Evolutionary conservation across 2,329 filamentous ascomycete genomes (phyloP), one percentile per base, ranked within the genome.

Genomic region (Arthrinium phaeospermum): DNA sequence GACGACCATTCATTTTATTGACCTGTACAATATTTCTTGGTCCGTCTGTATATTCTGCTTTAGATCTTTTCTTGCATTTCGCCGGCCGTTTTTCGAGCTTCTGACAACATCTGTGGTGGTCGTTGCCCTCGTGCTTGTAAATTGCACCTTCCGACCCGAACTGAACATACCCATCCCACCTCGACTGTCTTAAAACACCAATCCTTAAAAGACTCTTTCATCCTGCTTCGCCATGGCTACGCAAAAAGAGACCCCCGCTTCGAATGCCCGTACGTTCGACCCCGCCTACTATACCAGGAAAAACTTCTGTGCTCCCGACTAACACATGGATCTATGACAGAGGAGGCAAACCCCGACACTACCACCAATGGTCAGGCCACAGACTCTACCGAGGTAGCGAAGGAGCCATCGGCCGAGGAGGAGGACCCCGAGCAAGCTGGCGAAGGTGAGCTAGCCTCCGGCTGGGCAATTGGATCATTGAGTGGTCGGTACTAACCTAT

Each of bases 1-100:
- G 73, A 75, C 76, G 74, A 72, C 75, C 70, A 76, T 78, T 75
- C 70, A 76, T 79, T 74, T 69, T 72, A 74, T 71, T 47, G 67
- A 68, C 68, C 75, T 81, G 79, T 81, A 81, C 73, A 75, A 78
- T 79, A 79, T 73, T 76, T 73, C 75, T 68, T 51, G 67, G 70
- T 70, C 74, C 74, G 70, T 76, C 73, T 77, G 74, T 75, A 75
- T 75, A 69, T 73, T 73, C 72, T 45, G 72, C 72, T 78, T 75
- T 74, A 70, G 64, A 71, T 69, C 69, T 75, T 71, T 74, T 64
- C 71, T 69, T 71, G 44, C 71, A 64, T 57, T 53, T 57, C 73
- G 72, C 73, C 73, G 74, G 73, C 73, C 70, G 73, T 76, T 75
- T 74, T 72, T 69, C 72, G 72, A 68, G 70, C 67, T 73, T 68